Evolutionary conservation across 331 rosid genomes (phyloP), one percentile per base, ranked within the genome.

Genomic region (Quercus tomentella): DNA sequence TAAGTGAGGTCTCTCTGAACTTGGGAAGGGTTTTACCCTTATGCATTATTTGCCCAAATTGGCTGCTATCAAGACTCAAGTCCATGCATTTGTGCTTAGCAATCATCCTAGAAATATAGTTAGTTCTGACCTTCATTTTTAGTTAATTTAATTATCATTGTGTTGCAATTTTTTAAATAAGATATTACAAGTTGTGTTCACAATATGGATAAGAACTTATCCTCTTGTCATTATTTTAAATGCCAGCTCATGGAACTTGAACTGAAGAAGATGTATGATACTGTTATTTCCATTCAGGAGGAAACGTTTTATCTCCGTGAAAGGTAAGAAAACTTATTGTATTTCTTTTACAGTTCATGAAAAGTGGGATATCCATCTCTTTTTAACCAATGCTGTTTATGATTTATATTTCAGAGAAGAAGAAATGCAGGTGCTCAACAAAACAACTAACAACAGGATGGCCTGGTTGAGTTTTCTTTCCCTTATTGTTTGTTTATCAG

Each of bases 271-370:
- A 57, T 93, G 84, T 84, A 73, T 21, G 97, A 86, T 0, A 80
- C 91, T 54, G 92, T 90, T 23, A 4, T 84, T 60, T 83, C 90
- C 80, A 96, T 93, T 85, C 92, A 92, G 5, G 92, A 90, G 1
- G 99, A 96, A 79, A 96, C 91, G 97, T 78, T 26, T 75, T 84
- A 84, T 86, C 98, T 96, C 61, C 93, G 98, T 3, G 87, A 80
- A 78, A 90, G 97, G 98, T 91, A 82, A 68, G 67, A 71, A 16
- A 72, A 55, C 35, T 3, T 73, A 4, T 18, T 0, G 3, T 3
- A 41, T n/a, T 45, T 10, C 58, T 25, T 54, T n/a, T 26, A 61
- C 31, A 45, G 23, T 37, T 1, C 67, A 68, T 56, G 37, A 56
- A 21, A 60, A 26, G 72, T 37, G 31, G n/a, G 69, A 62, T 16